Conservation (phyloP, 2,329 filamentous ascomycete genomes). For the Hysterium pulicare region DNA sequence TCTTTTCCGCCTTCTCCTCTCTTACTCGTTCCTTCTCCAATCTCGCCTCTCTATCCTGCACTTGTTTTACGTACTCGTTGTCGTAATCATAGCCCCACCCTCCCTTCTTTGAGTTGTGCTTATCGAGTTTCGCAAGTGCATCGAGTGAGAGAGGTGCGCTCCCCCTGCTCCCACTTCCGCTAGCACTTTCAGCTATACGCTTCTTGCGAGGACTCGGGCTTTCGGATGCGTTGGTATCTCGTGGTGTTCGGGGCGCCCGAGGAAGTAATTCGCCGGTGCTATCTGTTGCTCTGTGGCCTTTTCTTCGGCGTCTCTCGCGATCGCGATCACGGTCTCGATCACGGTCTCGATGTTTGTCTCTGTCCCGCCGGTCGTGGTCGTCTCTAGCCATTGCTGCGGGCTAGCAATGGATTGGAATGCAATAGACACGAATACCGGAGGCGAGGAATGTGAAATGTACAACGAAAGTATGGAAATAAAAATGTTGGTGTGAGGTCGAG, state of each 20-base stretch:
- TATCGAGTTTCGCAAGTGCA: constrained; percentile 64
- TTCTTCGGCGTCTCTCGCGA: constrained; percentile 21
- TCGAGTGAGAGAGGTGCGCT: constrained; percentile 48
- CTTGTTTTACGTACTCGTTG: constrained; percentile 36
- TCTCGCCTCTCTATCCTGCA: constrained; percentile 32
- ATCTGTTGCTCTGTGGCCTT: constrained; percentile 39
- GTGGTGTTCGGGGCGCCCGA: constrained; percentile 8
- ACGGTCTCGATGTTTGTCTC: constrained; percentile 21
- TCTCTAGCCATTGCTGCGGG: constrained; percentile 21
- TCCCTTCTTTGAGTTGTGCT: constrained; percentile 56
- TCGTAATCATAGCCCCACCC: constrained; percentile 43
- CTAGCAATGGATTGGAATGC: too few species aligned
- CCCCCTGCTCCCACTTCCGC: constrained; percentile 22
- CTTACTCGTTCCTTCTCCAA: constrained; percentile 34
- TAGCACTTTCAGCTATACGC: constrained; percentile 11
- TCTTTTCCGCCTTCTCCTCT: constrained; percentile 30
- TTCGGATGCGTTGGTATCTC: constrained; percentile 9
- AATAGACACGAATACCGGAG: too few species aligned
- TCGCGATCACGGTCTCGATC: constrained; percentile 7
- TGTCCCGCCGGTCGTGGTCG: constrained; percentile 18
- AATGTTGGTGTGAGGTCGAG: too few species aligned
- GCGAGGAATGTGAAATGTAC: too few species aligned
- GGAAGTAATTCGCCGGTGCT: constrained; percentile 37
- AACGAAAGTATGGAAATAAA: too few species aligned
- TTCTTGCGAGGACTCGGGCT: constrained; percentile 6